A percentile compares a stretch with the other conserved stretches of the same genome.
Evolutionary conservation across 257 asterid species (phyloP).

Genomic region (Solanum appendiculatum): DNA sequence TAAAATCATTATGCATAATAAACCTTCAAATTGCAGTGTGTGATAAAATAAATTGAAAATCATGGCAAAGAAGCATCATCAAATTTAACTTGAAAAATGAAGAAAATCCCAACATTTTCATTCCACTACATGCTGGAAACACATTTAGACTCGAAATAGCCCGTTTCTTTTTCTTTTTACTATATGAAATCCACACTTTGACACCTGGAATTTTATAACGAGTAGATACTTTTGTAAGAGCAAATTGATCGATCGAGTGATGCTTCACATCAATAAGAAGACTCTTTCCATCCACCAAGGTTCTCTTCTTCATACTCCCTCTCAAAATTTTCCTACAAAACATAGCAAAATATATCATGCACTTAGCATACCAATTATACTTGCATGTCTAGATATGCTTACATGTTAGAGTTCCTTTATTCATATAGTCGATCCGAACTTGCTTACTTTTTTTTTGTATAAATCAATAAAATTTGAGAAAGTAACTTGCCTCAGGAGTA

Average conservation of each 20-base stretch:
- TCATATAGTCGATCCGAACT: neutral
- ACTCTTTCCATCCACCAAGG: conserved; percentile 45
- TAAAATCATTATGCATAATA: neutral
- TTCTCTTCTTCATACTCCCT: conserved; percentile 18
- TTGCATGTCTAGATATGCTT: neutral
- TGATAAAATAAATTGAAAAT: neutral
- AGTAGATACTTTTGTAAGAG: neutral
- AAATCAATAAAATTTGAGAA: neutral
- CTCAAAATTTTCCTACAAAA: conserved; percentile 14
- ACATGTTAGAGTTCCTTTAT: neutral
- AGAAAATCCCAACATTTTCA: neutral
- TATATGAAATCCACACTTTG: neutral
- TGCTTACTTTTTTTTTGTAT: neutral
- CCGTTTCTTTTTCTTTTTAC: neutral
- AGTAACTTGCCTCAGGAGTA: conserved; percentile 31
- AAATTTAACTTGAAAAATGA: neutral
- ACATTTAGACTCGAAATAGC: neutral
- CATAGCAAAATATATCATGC: neutral
- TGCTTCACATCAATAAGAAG: conserved; percentile 17
- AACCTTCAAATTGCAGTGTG: neutral
- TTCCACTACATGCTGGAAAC: neutral
- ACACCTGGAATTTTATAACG: neutral
- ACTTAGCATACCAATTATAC: neutral
- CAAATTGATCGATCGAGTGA: neutral
- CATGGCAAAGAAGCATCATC: neutral